Base-by-base conservation (phyloP, 2,329 filamentous ascomycete genomes). In the Cercospora berteroae region DNA sequence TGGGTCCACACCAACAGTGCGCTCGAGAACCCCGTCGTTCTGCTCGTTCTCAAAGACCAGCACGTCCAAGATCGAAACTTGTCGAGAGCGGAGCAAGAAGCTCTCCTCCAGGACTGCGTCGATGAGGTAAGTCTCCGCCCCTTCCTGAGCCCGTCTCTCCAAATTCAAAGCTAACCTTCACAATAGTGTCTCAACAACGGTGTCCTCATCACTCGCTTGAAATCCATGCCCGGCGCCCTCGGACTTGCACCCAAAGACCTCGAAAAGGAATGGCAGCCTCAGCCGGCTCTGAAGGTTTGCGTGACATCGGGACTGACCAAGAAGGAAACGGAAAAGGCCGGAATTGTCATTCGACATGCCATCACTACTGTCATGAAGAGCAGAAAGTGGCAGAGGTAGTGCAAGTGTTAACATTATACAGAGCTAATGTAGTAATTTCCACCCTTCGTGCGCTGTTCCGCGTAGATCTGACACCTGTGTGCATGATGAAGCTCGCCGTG, bases 311-410 rank as follows among this genome's bases (percentile, higher is more conserved):
- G 91, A 1, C 82, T 99, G 69, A 91, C 91, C 25, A 96, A 91
- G 83, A 97, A 96, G 82, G 95, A 99, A 79, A 91, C 94, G 64
- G 96, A 99, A 82, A 97, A 96, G 83, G 93, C 95, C 0, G 95
- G 94, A 13, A 88, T 90, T 7, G 89, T 87, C 9, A 94, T 99
- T 72, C 86, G 94, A 68, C 94, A 97, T 81, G 94, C 95, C 13
- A 92, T 98, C 72, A 96, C 94, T 61, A 97, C 97, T 82, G 88
- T 98, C 69, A 88, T 99, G 85, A 86, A 84, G 73, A 73, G 77
- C 60, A 77, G 73, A 72, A 79, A 78, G 69, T 79, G 76, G 76
- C 60, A 63, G 27, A 60, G 63, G 39, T 64, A 57, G 52, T 33
- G 8, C 31, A 27, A 31, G 7, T 52, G 48, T 52, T 25, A 23